phyloP scores from a whole-genome alignment of 331 rosid species.

The Malus hybrid region DNA sequence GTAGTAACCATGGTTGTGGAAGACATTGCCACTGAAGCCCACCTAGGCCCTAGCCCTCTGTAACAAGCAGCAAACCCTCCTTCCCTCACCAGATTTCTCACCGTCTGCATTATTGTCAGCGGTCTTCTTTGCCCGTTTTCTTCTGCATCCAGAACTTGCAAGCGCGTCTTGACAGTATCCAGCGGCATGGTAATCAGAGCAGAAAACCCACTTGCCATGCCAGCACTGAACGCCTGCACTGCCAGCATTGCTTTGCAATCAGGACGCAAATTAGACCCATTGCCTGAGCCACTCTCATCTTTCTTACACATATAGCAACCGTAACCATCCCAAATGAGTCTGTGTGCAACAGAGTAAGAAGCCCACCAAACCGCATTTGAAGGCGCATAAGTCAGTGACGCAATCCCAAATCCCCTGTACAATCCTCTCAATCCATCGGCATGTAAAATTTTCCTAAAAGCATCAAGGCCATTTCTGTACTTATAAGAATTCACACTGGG shows the following conservation, averaged over 20 bases:
- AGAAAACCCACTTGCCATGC: slow-evolving; percentile 84
- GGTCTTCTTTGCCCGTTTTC: slow-evolving; percentile 72
- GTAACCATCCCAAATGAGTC: slow-evolving; percentile 62
- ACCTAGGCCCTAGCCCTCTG: slow-evolving; percentile 93
- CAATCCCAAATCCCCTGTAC: slow-evolving; percentile 89
- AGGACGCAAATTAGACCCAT: slow-evolving; percentile 35
- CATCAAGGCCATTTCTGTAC: slow-evolving; percentile 85
- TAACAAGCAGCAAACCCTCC: slow-evolving; percentile 87
- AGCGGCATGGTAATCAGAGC: slow-evolving; percentile 90
- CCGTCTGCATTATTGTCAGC: slow-evolving; percentile 52
- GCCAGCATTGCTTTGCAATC: slow-evolving; percentile 54
- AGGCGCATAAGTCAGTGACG: slow-evolving; percentile 88
- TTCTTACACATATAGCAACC: slow-evolving; percentile 47
- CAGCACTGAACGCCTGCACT: slow-evolving; percentile 84
- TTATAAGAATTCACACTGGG: slow-evolving; percentile 36
- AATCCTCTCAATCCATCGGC: slow-evolving; percentile 80
- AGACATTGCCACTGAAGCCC: slow-evolving; percentile 95
- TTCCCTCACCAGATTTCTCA: slow-evolving; percentile 64
- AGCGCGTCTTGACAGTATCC: slow-evolving; percentile 81
- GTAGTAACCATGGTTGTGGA: slow-evolving; percentile 97
- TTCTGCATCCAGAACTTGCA: slow-evolving; percentile 86
- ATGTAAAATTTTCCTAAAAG: slow-evolving; percentile 60
- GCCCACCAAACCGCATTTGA: slow-evolving; percentile 99
- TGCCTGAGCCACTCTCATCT: slow-evolving; percentile 21
- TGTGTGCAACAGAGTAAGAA: slow-evolving; percentile 75